Evolutionary conservation across 2,329 filamentous ascomycete genomes (phyloP).

Genomic region (Ophiostoma perfectum): DNA sequence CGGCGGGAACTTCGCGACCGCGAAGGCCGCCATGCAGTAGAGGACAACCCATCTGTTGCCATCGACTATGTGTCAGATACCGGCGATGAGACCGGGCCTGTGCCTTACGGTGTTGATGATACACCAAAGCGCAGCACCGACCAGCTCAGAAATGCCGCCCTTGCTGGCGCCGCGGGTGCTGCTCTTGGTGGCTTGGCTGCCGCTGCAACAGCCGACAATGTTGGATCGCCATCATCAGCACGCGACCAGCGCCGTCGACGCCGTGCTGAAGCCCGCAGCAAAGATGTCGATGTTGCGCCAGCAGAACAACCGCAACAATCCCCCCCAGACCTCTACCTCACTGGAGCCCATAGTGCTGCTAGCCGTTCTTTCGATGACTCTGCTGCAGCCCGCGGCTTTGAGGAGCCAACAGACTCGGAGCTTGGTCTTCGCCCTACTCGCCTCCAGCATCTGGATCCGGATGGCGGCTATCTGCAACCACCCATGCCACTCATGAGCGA

Average conservation of each 20-base stretch:
- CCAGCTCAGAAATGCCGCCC: slow-evolving; percentile 41
- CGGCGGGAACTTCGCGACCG: slow-evolving; percentile 44
- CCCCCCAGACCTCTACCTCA: slow-evolving; percentile 20
- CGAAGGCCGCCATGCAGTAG: slow-evolving; percentile 52
- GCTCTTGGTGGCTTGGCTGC: slow-evolving; percentile 37
- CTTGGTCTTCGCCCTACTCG: slow-evolving; percentile 37
- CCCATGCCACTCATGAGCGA: slow-evolving; percentile 87
- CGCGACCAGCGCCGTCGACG: slow-evolving; percentile 49
- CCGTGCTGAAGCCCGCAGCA: slow-evolving; percentile 47
- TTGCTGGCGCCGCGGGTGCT: slow-evolving; percentile 42
- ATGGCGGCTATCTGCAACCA: slow-evolving; percentile 46
- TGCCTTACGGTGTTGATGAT: slow-evolving; percentile 33
- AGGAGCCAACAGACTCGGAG: neutral
- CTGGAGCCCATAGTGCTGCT: slow-evolving; percentile 20
- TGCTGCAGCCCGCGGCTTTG: neutral
- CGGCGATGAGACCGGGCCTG: slow-evolving; percentile 29
- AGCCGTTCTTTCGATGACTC: slow-evolving; percentile 20
- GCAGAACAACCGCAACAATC: slow-evolving; percentile 41
- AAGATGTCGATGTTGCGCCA: slow-evolving; percentile 49
- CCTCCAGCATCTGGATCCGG: slow-evolving; percentile 47
- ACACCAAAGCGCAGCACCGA: slow-evolving; percentile 45
- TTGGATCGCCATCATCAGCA: slow-evolving; percentile 43
- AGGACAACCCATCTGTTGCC: slow-evolving; percentile 38
- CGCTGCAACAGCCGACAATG: slow-evolving; percentile 34
- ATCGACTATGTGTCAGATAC: slow-evolving; percentile 39